Evolutionary conservation across 345 rosid genomes (phyloP).

Genomic region (Rubroshorea leprosula): DNA sequence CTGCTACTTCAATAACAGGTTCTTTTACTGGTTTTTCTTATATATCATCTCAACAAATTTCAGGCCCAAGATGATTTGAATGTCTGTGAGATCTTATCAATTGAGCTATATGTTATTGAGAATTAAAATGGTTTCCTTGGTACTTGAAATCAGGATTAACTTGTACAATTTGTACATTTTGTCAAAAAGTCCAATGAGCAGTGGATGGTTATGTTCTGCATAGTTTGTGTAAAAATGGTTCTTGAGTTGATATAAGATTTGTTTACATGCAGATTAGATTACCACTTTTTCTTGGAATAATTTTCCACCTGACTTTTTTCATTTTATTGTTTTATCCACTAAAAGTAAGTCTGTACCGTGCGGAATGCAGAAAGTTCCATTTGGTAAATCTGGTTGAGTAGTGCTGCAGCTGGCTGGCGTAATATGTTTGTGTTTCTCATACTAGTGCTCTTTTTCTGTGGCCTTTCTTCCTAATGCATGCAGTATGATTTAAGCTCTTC

Average conservation of each 20-base stretch:
- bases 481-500: no score
- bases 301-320: neutral
- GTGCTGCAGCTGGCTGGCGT: neutral
- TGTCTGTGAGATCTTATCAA: neutral
- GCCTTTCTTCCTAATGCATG: no score
- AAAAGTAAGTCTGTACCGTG: neutral
- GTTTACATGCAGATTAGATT: neutral
- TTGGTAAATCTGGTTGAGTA: neutral
- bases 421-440: neutral
- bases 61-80: conserved; percentile 67
- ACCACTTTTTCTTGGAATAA: neutral
- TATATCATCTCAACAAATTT: conserved; percentile 71
- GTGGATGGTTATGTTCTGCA: neutral
- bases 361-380: neutral
- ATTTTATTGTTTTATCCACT: neutral
- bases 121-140: neutral
- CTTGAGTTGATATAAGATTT: neutral
- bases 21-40: conserved; percentile 42
- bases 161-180: neutral
- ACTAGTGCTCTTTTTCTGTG: neutral
- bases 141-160: neutral
- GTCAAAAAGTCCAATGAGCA: neutral
- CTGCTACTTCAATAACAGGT: conserved; percentile 24
- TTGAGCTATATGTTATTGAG: no score
- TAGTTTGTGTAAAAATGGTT: neutral